Base-by-base conservation (phyloP, 345 rosid species). In the Microcos paniculata region DNA sequence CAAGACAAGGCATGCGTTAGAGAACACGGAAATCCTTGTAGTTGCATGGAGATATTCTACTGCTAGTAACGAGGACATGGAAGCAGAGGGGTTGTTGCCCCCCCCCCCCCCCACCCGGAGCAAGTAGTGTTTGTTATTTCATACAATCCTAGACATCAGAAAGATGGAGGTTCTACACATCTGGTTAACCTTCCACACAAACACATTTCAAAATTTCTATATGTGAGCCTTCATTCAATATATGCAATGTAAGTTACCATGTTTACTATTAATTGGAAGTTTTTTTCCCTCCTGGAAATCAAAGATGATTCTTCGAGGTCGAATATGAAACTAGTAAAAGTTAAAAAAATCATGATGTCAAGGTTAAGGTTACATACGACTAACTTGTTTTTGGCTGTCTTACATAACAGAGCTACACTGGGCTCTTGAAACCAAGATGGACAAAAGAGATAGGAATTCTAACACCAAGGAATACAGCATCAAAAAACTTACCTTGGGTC, bases 401-500 rank as follows among this genome's bases (percentile, higher is more conserved):
- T 11, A 45, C 6, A 4, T 10, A 42, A 8, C 5, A 56, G 19
- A 67, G n/a, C 16, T 26, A 42, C 43, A 30, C 8, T 26, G 30
- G 30, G n/a, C 15, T 58, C 16, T 18, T 10, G 38, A 59, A 68
- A 57, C 45, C 64, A 51, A 65, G 31, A 66, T 12, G 16, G 48
- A 51, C 61, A 51, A 23, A 31, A 62, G 62, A 66, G 55, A 30
- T 16, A 62, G 35, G 31, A 24, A 24, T 19, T 45, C 8, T 30
- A 8, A 30, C 12, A 61, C 18, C 1, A 53, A 31, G 67, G 2
- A 33, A 62, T 16, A 61, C 8, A 38, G 63, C 46, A 49, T 0
- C 57, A 75, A 70, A 49, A 56, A 19, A 56, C 52, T 48, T 70
- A 90, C 95, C 90, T 90, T 89, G 43, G 95, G 95, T 67, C 95